Conservation (phyloP, 2,329 filamentous ascomycete genomes). For the Madurella mycetomatis region DNA sequence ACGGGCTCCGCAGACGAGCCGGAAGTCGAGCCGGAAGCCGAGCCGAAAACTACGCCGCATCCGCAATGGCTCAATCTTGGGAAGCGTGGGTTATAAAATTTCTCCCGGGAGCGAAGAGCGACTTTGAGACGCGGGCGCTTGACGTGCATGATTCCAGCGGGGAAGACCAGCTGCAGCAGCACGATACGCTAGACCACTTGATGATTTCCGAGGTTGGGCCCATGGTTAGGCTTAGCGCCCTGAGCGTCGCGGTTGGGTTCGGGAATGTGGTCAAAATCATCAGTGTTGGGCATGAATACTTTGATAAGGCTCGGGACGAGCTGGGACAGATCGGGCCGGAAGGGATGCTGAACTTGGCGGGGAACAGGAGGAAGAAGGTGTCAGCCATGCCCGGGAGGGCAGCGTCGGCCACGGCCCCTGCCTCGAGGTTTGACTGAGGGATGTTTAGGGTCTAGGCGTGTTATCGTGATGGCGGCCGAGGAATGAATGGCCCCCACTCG, state of each 20-base stretch:
- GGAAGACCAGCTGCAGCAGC: conserved; percentile 25
- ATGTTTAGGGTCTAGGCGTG: no score
- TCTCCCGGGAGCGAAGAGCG: conserved; percentile 39
- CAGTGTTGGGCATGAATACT: conserved; percentile 60
- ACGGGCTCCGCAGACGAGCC: conserved; percentile 15
- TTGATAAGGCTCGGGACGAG: conserved; percentile 39
- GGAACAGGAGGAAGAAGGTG: conserved; percentile 29
- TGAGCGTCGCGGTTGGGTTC: conserved; percentile 64
- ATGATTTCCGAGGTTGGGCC: conserved; percentile 65
- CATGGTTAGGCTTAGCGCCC: conserved; percentile 56
- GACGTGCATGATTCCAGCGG: conserved; percentile 34
- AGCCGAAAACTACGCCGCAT: conserved; percentile 7
- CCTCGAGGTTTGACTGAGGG: no score
- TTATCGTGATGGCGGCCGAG: no score
- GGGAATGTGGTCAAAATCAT: conserved; percentile 71
- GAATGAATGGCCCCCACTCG: no score
- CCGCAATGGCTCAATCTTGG: conserved; percentile 36
- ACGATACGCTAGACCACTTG: conserved; percentile 41
- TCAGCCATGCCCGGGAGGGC: background rate
- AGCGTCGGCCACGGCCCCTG: background rate
- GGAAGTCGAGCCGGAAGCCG: background rate
- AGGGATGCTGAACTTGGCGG: conserved; percentile 32
- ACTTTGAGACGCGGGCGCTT: conserved; percentile 44
- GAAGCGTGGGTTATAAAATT: conserved; percentile 52
- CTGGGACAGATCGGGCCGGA: conserved; percentile 25